Percentiles rank a stretch among this genome's conserved stretches.
Evolutionary conservation across 2,329 filamentous ascomycete species (phyloP).

Genomic region (Chaetomium sp.): DNA sequence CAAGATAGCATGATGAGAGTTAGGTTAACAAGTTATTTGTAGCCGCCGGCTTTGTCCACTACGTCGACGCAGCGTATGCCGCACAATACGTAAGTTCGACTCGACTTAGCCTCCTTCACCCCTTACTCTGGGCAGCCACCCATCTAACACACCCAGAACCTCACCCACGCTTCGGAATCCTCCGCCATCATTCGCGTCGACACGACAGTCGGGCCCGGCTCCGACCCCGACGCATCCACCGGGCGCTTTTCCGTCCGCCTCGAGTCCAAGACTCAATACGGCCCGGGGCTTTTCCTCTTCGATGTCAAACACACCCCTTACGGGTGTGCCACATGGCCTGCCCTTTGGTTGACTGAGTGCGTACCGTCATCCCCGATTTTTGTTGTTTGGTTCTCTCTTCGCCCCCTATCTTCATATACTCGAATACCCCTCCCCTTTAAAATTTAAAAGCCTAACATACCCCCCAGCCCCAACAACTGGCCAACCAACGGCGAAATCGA

Average conservation of each 20-base stretch:
- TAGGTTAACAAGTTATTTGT: background rate
- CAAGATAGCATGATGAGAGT: no score
- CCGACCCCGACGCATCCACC: slow-evolving; percentile 44
- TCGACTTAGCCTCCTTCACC: background rate
- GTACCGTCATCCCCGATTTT: background rate
- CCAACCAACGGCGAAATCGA: slow-evolving; percentile 60
- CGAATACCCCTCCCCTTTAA: background rate
- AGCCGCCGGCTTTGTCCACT: slow-evolving; percentile 47
- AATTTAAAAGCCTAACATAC: no score
- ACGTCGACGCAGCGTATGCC: slow-evolving; percentile 41
- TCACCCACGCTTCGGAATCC: slow-evolving; percentile 51
- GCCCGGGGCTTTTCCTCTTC: slow-evolving; percentile 61
- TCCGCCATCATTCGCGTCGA: slow-evolving; percentile 56
- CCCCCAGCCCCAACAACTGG: slow-evolving; percentile 44
- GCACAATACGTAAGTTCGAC: slow-evolving; percentile 33
- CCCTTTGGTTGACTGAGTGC: slow-evolving; percentile 57
- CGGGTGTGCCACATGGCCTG: slow-evolving; percentile 59
- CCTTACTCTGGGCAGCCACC: background rate
- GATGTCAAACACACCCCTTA: slow-evolving; percentile 58
- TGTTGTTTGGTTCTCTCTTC: background rate
- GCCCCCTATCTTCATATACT: background rate
- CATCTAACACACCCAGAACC: slow-evolving; percentile 39
- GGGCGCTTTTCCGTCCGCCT: slow-evolving; percentile 59
- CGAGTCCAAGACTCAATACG: slow-evolving; percentile 53
- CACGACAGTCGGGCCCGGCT: slow-evolving; percentile 45